Conservation (phyloP, 768 basidiomycete species). For the Boletus sp. region DNA sequence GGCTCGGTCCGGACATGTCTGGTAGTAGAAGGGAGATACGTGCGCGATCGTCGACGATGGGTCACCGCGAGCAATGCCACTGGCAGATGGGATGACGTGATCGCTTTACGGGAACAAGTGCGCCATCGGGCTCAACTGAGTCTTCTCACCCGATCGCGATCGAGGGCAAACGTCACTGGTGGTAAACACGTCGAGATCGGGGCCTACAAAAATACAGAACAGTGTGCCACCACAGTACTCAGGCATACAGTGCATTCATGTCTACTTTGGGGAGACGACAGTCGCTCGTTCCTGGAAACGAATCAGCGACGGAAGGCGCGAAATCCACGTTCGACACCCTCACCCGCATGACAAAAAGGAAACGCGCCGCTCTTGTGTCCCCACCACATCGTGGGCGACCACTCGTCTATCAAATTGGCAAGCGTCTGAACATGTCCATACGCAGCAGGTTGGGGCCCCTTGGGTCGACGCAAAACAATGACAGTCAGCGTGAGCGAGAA, state of each 20-base stretch:
- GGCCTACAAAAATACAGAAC: too few species aligned
- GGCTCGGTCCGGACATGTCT: constrained; percentile 10
- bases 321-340: not conserved
- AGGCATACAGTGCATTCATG: constrained; percentile 21
- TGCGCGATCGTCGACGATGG: constrained; percentile 7
- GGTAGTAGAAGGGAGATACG: constrained; percentile 3
- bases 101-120: not conserved
- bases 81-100: too few species aligned
- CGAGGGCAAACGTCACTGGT: too few species aligned
- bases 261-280: constrained; percentile 19
- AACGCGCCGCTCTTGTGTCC: constrained; percentile 19
- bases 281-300: constrained; percentile 22
- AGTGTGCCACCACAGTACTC: too few species aligned
- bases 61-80: too few species aligned
- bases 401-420: constrained; percentile 35
- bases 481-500: constrained; percentile 17
- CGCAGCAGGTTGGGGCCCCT: constrained; percentile 28
- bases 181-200: too few species aligned
- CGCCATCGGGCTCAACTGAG: constrained; percentile 2
- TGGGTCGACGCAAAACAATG: constrained; percentile 12
- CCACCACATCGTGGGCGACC: constrained; percentile 34
- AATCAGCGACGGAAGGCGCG: not conserved
- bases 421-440: constrained; percentile 35
- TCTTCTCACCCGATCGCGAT: constrained; percentile 19
- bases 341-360: constrained; percentile 19